A percentile compares a stretch with the other conserved stretches of the same genome.
These are phyloP conservation scores for Xylaria sp. DNA, from an alignment of 495 filamentous ascomycete genomes.

Conservation along the genomic window DNA sequence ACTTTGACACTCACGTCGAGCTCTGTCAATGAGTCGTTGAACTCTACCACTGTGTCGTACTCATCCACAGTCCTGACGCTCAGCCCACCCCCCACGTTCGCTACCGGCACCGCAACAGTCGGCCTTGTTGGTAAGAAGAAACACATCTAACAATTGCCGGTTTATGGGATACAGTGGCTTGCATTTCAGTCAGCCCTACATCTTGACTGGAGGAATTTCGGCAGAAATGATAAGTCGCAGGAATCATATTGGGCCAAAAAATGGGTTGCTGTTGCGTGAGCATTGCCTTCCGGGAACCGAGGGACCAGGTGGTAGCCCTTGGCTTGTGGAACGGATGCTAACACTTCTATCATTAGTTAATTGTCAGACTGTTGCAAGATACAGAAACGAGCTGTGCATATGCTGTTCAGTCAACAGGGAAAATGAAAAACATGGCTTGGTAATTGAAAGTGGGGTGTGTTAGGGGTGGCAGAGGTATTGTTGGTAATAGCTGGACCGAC, in stretches of 20 bases:
- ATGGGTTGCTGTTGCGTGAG: neutral
- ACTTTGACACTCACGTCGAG: constrained; percentile 27
- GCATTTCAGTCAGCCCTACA: neutral
- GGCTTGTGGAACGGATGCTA: neutral
- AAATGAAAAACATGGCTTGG: neutral
- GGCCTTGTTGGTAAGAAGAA: constrained; percentile 16
- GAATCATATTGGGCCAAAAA: neutral
- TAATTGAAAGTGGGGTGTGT: neutral
- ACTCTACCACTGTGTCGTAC: constrained; percentile 27
- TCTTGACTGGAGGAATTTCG: neutral
- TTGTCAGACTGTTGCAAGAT: neutral
- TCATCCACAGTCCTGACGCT: constrained; percentile 28
- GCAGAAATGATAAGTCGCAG: neutral
- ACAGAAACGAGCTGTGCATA: neutral
- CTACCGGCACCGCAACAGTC: constrained; percentile 25
- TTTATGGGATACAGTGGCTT: neutral
- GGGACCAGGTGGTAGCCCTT: neutral
- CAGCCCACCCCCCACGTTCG: constrained; percentile 17
- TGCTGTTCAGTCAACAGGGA: neutral
- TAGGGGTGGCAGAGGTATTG: constrained; percentile 13
- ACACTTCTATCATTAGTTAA: constrained; percentile 1
- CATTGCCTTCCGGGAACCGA: neutral
- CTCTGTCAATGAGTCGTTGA: constrained; percentile 27
- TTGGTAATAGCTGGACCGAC: constrained; percentile 7
- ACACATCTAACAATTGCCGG: neutral